phyloP scores from a whole-genome alignment of 2,329 filamentous ascomycete species.

The Escovopsis sp. region DNA sequence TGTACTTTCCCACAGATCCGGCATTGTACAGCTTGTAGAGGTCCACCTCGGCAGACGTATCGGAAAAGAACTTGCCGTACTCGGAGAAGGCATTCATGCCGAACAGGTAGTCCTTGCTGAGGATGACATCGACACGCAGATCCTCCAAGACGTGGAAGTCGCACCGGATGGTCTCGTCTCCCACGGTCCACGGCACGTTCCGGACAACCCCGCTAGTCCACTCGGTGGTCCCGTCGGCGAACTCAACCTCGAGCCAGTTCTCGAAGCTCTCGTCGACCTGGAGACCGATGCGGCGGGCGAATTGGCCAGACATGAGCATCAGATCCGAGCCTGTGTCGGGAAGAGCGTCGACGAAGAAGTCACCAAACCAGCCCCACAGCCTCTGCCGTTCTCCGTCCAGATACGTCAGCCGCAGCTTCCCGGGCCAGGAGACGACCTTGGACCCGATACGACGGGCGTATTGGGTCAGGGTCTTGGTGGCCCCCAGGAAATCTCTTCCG shows the following conservation, averaged over 20 bases:
- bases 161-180: neutral
- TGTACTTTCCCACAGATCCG: neutral
- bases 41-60: neutral
- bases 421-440: neutral
- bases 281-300: slow-evolving; percentile 2
- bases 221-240: slow-evolving; percentile 3
- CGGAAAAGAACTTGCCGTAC: slow-evolving; percentile 1
- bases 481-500: slow-evolving; percentile 1
- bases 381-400: slow-evolving; percentile 1
- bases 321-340: slow-evolving; percentile 5
- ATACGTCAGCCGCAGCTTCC: neutral
- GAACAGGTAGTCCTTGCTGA: slow-evolving; percentile 7
- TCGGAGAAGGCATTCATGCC: slow-evolving; percentile 3
- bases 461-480: slow-evolving; percentile 1
- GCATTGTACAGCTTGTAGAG: neutral
- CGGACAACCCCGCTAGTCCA: slow-evolving; percentile 4
- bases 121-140: slow-evolving; percentile 4
- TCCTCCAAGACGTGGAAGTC: slow-evolving; percentile 5
- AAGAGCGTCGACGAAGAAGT: neutral
- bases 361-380: slow-evolving; percentile 3
- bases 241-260: slow-evolving; percentile 2
- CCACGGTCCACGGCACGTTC: neutral
- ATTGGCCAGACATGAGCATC: slow-evolving; percentile 4
- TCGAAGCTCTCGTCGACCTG: neutral
- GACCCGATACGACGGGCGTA: neutral